Conservation (phyloP, 768 basidiomycete genomes). For the Mycena latifolia region DNA sequence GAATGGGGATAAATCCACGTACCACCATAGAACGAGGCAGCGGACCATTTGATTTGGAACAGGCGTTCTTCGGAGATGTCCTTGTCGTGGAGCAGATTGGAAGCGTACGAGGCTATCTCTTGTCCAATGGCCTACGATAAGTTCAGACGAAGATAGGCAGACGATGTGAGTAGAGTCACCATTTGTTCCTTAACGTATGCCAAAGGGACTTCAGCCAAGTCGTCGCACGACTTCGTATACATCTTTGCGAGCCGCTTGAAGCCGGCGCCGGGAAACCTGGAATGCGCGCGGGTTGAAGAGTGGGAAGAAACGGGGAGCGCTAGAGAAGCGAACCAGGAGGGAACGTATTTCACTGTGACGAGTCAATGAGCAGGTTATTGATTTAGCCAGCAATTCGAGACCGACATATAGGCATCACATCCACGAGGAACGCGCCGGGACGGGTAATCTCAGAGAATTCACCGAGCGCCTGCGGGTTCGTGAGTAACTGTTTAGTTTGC, state of each 20-base stretch:
- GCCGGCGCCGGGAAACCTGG: slow-evolving; percentile 70
- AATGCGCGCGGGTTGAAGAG: slow-evolving; percentile 57
- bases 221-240: slow-evolving; percentile 56
- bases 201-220: slow-evolving; percentile 62
- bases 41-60: slow-evolving; percentile 57
- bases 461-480: slow-evolving; percentile 42
- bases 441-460: slow-evolving; percentile 55
- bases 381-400: background rate
- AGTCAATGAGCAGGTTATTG: background rate
- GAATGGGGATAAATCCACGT: background rate
- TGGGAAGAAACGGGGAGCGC: background rate
- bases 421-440: slow-evolving; percentile 61
- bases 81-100: slow-evolving; percentile 47
- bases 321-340: background rate
- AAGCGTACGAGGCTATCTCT: slow-evolving; percentile 44
- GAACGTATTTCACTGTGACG: slow-evolving; percentile 29
- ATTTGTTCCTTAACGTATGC: slow-evolving; percentile 58
- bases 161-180: slow-evolving; percentile 44
- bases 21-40: slow-evolving; percentile 60
- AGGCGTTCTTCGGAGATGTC: slow-evolving; percentile 47
- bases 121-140: slow-evolving; percentile 47
- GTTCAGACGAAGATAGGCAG: background rate
- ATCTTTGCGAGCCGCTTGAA: slow-evolving; percentile 62
- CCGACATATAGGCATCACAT: slow-evolving; percentile 61
- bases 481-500: background rate